Evolutionary conservation across 345 rosid genomes (phyloP).

Genomic region (Streptanthus diversifolius): DNA sequence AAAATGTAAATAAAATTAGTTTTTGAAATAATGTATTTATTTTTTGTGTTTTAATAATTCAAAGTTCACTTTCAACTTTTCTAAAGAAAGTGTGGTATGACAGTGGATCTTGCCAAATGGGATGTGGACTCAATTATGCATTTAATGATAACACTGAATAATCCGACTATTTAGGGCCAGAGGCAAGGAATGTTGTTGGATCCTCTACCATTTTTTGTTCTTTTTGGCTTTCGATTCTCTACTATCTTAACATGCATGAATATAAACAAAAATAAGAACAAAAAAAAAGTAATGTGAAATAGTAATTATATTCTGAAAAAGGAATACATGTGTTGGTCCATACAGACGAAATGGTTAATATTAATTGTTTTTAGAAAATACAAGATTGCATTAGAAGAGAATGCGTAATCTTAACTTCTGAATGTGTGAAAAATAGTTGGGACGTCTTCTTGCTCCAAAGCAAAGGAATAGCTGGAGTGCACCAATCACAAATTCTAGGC

Average conservation of each 20-base stretch:
- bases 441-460: slow-evolving; percentile 31
- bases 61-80: background rate
- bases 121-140: background rate
- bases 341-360: no score
- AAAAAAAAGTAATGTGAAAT: background rate
- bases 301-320: background rate
- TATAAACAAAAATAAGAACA: background rate
- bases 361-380: background rate
- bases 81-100: background rate
- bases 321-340: background rate
- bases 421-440: background rate
- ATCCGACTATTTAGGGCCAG: background rate
- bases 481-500: background rate
- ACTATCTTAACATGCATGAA: background rate
- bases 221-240: background rate
- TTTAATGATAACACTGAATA: background rate
- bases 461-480: slow-evolving; percentile 30
- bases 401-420: background rate
- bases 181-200: background rate
- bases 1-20: no score
- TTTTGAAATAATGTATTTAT: no score
- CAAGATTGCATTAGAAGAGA: slow-evolving; percentile 1
- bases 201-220: background rate
- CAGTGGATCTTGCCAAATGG: background rate
- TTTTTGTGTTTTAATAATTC: no score